Evolutionary conservation across 1,139 yeast genomes (phyloP).

Genomic region (Pichia sp.): DNA sequence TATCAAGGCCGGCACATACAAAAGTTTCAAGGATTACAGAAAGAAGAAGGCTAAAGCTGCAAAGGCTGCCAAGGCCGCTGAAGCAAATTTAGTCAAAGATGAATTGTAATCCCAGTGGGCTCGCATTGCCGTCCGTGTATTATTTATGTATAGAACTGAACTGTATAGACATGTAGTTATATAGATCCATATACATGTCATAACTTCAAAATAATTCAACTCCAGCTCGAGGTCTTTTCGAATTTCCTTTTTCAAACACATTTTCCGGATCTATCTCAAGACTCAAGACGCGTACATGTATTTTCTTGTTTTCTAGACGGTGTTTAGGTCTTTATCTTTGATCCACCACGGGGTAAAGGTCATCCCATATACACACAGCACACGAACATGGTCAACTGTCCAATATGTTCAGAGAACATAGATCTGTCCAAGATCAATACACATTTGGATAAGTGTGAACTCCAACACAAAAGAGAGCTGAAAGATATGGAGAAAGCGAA

Average conservation of each 20-base stretch:
- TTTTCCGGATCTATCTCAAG: no score
- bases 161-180: no score
- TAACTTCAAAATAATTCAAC: no score
- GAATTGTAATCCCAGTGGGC: conserved; percentile 18
- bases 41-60: conserved; percentile 12
- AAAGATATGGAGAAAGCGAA: background rate
- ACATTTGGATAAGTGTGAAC: conserved; percentile 32
- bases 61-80: conserved; percentile 3
- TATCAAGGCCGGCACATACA: conserved; percentile 24
- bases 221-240: no score
- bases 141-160: no score
- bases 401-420: conserved; percentile 31
- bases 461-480: conserved; percentile 7
- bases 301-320: no score
- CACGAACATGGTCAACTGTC: conserved; percentile 32
- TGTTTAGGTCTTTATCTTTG: background rate
- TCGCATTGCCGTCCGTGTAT: no score
- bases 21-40: conserved; percentile 24
- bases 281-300: no score
- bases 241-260: no score
- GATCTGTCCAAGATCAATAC: conserved; percentile 28
- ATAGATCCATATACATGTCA: no score
- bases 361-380: no score
- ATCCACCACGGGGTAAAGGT: no score
- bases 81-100: conserved; percentile 14